Conservation (phyloP, 139 green algal species). For the Parachlorella kessleri region DNA sequence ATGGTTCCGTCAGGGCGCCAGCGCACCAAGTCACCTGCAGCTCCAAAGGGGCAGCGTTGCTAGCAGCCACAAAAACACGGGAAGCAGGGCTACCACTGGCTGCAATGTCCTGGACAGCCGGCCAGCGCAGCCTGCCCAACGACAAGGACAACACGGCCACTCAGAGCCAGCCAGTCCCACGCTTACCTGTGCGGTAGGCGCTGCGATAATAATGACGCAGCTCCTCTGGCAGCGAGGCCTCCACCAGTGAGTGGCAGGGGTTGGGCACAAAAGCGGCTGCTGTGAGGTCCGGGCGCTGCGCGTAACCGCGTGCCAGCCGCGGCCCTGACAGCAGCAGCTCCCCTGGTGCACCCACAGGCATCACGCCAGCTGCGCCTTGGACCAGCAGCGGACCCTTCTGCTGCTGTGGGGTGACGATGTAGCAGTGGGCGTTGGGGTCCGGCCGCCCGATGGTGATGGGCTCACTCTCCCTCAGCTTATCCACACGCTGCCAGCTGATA, state of each 20-base stretch:
- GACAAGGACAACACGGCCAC: too few relatives aligned
- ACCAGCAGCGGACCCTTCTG: too few relatives aligned
- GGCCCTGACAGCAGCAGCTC: background rate
- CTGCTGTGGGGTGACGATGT: constrained; percentile 31
- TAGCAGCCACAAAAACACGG: too few relatives aligned
- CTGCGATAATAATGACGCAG: constrained; percentile 1
- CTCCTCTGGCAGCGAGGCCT: background rate
- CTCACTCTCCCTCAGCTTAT: background rate
- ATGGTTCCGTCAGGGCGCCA: constrained; percentile 36
- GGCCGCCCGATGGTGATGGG: constrained; percentile 40
- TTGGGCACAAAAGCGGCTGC: constrained; percentile 45
- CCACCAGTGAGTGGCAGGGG: constrained; percentile 8
- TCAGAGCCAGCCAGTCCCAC: too few relatives aligned
- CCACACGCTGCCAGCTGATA: background rate
- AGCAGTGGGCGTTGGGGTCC: constrained; percentile 45
- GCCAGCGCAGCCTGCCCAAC: too few relatives aligned
- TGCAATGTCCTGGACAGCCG: too few relatives aligned
- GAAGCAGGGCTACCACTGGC: too few relatives aligned
- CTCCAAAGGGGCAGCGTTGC: too few relatives aligned
- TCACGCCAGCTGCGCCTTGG: too few relatives aligned
- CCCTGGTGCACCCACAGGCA: constrained; percentile 35
- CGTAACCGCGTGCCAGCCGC: constrained; percentile 32
- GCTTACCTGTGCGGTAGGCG: constrained; percentile 43
- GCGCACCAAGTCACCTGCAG: constrained; percentile 50
- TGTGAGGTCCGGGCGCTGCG: constrained; percentile 34